Conservation (phyloP, 2,329 filamentous ascomycete species). For the Fusarium scirpi region DNA sequence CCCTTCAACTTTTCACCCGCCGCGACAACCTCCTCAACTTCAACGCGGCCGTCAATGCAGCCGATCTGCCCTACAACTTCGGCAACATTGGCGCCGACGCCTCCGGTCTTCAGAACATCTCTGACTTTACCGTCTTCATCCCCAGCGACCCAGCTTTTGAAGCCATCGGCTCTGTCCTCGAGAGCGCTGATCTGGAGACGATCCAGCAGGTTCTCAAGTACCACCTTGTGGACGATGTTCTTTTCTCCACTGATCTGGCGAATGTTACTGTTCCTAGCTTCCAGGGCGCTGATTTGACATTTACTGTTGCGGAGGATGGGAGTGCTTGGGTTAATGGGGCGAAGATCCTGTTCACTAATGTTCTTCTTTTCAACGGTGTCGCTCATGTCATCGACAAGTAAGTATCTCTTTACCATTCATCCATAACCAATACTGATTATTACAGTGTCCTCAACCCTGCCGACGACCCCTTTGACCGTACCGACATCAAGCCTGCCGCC, state of each 20-base stretch:
- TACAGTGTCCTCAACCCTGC: slow-evolving; percentile 46
- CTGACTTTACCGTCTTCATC: slow-evolving; percentile 49
- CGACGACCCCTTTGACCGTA: slow-evolving; percentile 42
- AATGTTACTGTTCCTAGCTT: slow-evolving; percentile 46
- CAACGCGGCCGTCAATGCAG: slow-evolving; percentile 48
- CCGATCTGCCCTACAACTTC: slow-evolving; percentile 44
- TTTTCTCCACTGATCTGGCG: slow-evolving; percentile 47
- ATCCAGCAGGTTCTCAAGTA: slow-evolving; percentile 48
- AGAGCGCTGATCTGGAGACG: slow-evolving; percentile 39
- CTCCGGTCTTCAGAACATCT: slow-evolving; percentile 43
- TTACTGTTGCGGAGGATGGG: slow-evolving; percentile 49
- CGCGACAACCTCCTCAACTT: slow-evolving; percentile 46
- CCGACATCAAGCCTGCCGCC: slow-evolving; percentile 39
- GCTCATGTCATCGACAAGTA: slow-evolving; percentile 51
- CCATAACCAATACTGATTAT: neutral
- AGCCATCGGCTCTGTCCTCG: slow-evolving; percentile 47
- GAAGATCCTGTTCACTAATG: slow-evolving; percentile 49
- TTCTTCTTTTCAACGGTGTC: slow-evolving; percentile 50
- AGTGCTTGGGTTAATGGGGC: slow-evolving; percentile 50
- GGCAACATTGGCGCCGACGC: slow-evolving; percentile 41
- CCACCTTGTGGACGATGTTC: slow-evolving; percentile 49
- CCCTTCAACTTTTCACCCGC: slow-evolving; percentile 48
- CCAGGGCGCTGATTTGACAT: slow-evolving; percentile 41
- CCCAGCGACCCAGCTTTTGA: slow-evolving; percentile 48
- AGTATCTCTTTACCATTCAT: neutral